Percentiles rank a stretch among this genome's conserved stretches.
Conservation (phyloP, 495 filamentous ascomycete genomes). For the Neurospora terricola region DNA sequence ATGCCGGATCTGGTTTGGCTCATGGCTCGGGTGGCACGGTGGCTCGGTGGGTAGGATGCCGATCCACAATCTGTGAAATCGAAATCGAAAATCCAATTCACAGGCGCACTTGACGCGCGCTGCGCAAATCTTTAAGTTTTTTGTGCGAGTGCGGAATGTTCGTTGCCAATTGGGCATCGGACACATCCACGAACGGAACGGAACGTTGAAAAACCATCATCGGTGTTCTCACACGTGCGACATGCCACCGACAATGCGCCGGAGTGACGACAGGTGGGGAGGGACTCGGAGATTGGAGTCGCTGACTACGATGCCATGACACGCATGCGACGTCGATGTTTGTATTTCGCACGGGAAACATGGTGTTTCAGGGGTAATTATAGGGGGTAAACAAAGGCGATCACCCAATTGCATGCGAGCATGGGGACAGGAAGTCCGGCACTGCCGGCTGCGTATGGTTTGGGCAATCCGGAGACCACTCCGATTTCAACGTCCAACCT, state of each 20-base stretch:
- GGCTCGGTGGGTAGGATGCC: background rate
- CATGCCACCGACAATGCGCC: background rate
- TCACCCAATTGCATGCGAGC: background rate
- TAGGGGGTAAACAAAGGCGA: background rate
- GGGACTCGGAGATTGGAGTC: background rate
- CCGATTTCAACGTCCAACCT: background rate
- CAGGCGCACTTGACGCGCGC: background rate
- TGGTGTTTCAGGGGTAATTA: background rate
- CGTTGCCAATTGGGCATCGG: background rate
- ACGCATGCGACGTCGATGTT: background rate
- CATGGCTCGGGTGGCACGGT: background rate
- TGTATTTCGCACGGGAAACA: background rate
- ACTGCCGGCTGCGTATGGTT: background rate
- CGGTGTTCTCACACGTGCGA: background rate
- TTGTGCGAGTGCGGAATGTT: background rate
- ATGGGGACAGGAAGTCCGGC: background rate
- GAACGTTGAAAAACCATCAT: background rate
- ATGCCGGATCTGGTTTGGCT: background rate
- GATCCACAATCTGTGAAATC: background rate
- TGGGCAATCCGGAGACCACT: background rate
- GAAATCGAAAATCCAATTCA: background rate
- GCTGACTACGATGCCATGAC: background rate
- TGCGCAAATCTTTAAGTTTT: background rate
- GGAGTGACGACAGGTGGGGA: background rate
- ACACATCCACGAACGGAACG: background rate